phyloP scores from a whole-genome alignment of 2,329 filamentous ascomycete genomes.

The Colletotrichum sp. region DNA sequence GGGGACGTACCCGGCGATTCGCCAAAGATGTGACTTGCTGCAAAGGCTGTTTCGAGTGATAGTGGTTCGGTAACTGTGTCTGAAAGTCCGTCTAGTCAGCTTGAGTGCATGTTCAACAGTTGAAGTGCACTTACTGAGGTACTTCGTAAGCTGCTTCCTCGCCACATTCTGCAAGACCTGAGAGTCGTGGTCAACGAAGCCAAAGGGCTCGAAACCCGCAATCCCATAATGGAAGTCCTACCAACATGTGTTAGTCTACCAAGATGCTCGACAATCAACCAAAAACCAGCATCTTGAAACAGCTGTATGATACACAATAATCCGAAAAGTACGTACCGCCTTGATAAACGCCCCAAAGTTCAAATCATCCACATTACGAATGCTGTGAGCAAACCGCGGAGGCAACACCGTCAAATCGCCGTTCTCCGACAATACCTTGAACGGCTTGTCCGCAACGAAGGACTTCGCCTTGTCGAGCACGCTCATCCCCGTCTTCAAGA shows the following conservation, averaged over 20 bases:
- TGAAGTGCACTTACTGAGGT: background rate
- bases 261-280: background rate
- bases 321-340: background rate
- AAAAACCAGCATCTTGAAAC: too few relatives aligned
- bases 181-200: background rate
- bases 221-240: background rate
- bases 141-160: background rate
- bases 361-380: background rate
- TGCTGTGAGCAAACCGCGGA: background rate
- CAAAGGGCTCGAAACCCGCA: background rate
- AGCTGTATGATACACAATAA: too few relatives aligned
- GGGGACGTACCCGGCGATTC: too few relatives aligned
- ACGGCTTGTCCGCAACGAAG: background rate
- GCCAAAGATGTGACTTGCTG: background rate
- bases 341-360: background rate
- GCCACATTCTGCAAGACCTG: background rate
- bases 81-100: background rate
- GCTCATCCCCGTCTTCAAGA: background rate
- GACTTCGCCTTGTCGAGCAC: background rate
- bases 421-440: background rate
- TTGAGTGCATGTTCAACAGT: rapidly evolving
- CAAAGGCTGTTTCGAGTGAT: background rate
- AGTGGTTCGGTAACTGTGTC: background rate
- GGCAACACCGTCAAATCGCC: background rate
- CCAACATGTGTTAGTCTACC: rapidly evolving